Conservation (phyloP, 2,329 filamentous ascomycete genomes). For the Tolypocladium ophioglossoides region DNA sequence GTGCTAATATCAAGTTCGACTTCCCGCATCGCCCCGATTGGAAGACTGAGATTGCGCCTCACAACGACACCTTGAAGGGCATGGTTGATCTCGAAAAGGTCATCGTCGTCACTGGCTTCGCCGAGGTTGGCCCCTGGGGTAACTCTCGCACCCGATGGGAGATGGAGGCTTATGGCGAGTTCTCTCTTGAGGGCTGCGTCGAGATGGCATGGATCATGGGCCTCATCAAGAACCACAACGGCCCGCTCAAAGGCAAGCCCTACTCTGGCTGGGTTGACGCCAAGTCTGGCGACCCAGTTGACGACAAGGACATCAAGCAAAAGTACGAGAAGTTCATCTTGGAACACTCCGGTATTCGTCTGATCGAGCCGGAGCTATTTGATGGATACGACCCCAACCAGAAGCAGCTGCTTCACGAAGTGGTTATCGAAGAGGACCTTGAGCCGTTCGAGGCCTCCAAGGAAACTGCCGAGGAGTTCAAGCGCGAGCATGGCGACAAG, state of each 20-base stretch:
- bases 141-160: constrained; percentile 98
- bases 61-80: constrained; percentile 81
- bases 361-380: constrained; percentile 96
- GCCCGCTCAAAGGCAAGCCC: constrained; percentile 86
- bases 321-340: constrained; percentile 98
- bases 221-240: constrained; percentile 97
- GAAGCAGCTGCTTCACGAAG: constrained; percentile 96
- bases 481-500: constrained; percentile 92
- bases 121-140: constrained; percentile 95
- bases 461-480: constrained; percentile 95
- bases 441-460: constrained; percentile 96
- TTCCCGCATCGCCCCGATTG: constrained; percentile 88
- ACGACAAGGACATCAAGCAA: constrained; percentile 93
- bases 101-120: constrained; percentile 92
- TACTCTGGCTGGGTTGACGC: constrained; percentile 96
- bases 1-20: constrained; percentile 96
- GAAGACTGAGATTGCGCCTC: constrained; percentile 80
- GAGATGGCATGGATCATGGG: constrained; percentile 99
- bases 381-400: constrained; percentile 95
- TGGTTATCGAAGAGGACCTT: constrained; percentile 93
- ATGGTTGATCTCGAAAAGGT: constrained; percentile 99
- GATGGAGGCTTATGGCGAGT: constrained; percentile 95
- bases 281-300: constrained; percentile 89
- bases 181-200: constrained; percentile 93
- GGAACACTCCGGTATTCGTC: constrained; percentile 91